A percentile compares a stretch with the other conserved stretches of the same genome.
Conservation (phyloP, 2,329 filamentous ascomycete species). For the Diaporthe vexans region DNA sequence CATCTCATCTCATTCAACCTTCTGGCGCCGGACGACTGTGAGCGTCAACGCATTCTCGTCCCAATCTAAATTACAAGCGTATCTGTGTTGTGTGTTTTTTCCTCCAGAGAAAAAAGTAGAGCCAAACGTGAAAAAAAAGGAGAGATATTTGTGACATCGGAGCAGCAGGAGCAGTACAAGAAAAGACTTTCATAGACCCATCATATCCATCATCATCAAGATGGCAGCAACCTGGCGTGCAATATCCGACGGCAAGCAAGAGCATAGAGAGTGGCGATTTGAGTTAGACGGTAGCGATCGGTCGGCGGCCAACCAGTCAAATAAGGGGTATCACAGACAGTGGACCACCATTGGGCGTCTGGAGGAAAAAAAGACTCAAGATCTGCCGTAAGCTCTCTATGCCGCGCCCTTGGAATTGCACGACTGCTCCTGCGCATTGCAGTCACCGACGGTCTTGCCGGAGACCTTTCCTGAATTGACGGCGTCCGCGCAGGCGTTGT, state of each 20-base stretch:
- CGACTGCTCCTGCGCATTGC: conserved; percentile 65
- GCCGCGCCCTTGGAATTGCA: conserved; percentile 56
- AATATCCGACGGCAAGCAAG: conserved; percentile 26
- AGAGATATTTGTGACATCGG: conserved; percentile 20
- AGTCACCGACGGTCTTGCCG: conserved; percentile 62
- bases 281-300: conserved; percentile 27
- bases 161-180: conserved; percentile 25
- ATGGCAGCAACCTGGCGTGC: conserved; percentile 19
- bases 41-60: conserved; percentile 30
- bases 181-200: conserved; percentile 29
- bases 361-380: conserved; percentile 26
- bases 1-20: conserved; percentile 24
- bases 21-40: conserved; percentile 18
- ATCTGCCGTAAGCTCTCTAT: conserved; percentile 39
- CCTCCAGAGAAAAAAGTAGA: conserved; percentile 13
- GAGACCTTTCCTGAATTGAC: conserved; percentile 64
- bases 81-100: conserved; percentile 30
- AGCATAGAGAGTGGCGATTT: conserved; percentile 5
- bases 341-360: conserved; percentile 30
- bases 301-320: conserved; percentile 29
- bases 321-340: conserved; percentile 31
- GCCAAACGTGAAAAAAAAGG: background rate
- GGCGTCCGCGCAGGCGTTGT: conserved; percentile 70
- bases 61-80: conserved; percentile 33
- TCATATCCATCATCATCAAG: conserved; percentile 32